A percentile compares a stretch with the other conserved stretches of the same genome.
phyloP scores from a whole-genome alignment of 805 yeast species.

The Starmerella scarabaei region DNA sequence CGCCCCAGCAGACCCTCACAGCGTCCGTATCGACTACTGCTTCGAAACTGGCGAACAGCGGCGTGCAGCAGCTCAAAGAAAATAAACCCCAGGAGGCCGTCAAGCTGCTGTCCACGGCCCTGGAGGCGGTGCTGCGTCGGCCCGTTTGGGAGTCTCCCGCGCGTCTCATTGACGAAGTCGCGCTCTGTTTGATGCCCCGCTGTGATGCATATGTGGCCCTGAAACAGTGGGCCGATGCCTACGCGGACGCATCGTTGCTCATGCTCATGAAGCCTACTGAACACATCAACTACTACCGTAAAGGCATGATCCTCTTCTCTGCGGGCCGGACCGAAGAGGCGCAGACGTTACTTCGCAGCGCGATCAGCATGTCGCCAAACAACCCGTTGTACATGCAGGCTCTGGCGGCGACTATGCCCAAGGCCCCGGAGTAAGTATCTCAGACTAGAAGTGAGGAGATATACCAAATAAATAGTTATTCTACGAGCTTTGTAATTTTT shows the following conservation, averaged over 20 bases:
- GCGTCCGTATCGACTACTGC: constrained; percentile 24
- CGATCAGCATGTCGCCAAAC: constrained; percentile 19
- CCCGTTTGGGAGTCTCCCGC: constrained; percentile 31
- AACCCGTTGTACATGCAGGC: constrained; percentile 19
- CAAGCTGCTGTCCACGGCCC: constrained; percentile 27
- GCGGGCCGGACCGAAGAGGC: constrained; percentile 23
- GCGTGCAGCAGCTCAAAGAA: constrained; percentile 22
- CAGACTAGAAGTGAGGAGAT: no score
- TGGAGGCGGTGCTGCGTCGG: constrained; percentile 30
- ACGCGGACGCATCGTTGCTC: constrained; percentile 29
- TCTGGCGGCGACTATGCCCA: constrained; percentile 2
- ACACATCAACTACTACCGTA: constrained; percentile 27
- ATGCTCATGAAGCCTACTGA: constrained; percentile 25
- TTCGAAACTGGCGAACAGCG: constrained; percentile 27
- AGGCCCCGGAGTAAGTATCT: background rate
- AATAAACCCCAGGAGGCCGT: constrained; percentile 28
- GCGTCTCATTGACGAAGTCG: constrained; percentile 27
- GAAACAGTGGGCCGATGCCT: constrained; percentile 29
- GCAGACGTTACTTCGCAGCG: constrained; percentile 19
- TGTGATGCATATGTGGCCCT: constrained; percentile 30
- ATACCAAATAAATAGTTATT: no score
- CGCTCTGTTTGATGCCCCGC: constrained; percentile 26
- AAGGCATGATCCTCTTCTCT: constrained; percentile 24
- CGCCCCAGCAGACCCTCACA: constrained; percentile 26
- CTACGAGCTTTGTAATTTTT: no score